Percentiles rank a stretch among this genome's conserved stretches.
These are phyloP conservation scores for Wickerhamiella sergipiensis DNA, from an alignment of 805 yeast genomes.

Conservation along the genomic window DNA sequence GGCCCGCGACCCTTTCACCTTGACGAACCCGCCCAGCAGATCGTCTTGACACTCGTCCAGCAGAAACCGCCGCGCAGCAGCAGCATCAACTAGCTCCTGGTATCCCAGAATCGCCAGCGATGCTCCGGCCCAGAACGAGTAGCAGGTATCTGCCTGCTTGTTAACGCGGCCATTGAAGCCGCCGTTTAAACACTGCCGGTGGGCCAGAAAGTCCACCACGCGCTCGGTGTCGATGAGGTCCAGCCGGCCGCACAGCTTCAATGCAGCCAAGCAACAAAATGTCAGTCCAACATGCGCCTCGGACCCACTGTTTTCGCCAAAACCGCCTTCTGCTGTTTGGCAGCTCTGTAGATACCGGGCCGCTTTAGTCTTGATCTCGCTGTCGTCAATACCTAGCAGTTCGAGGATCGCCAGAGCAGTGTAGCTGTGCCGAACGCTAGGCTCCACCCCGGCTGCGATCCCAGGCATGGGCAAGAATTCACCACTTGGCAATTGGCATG, in stretches of 20 bases:
- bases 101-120: constrained; percentile 35
- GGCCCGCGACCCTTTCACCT: constrained; percentile 39
- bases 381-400: constrained; percentile 5
- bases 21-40: constrained; percentile 65
- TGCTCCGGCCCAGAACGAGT: constrained; percentile 70
- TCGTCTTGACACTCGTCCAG: constrained; percentile 43
- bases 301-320: constrained; percentile 34
- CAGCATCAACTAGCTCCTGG: constrained; percentile 25
- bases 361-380: constrained; percentile 32
- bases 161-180: constrained; percentile 82
- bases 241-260: constrained; percentile 29
- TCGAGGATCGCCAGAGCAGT: constrained; percentile 46
- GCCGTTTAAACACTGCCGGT: constrained; percentile 30
- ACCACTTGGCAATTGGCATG: constrained; percentile 42
- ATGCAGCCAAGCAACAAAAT: constrained; percentile 63
- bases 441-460: constrained; percentile 32
- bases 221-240: background rate
- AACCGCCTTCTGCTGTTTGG: constrained; percentile 51
- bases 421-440: constrained; percentile 62
- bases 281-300: constrained; percentile 86
- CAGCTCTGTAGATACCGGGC: constrained; percentile 27
- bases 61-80: constrained; percentile 32
- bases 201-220: constrained; percentile 3
- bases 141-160: constrained; percentile 76
- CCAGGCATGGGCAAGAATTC: constrained; percentile 22